Base-by-base conservation (phyloP, 2,329 filamentous ascomycete species). In the Penicillium olsonii region DNA sequence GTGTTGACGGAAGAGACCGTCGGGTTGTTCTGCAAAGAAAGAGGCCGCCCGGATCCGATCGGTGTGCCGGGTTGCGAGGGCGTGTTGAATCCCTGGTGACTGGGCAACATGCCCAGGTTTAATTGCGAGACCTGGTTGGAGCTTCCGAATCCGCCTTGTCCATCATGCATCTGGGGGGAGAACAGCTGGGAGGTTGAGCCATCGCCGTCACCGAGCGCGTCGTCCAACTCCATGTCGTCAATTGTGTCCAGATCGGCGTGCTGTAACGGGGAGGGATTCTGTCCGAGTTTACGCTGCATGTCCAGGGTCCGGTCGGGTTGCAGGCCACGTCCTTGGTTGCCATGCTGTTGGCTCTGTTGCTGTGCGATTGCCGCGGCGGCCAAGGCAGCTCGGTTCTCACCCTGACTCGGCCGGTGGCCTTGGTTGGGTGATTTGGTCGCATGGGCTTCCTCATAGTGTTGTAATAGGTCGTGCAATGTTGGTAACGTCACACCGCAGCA, bases 1-100 rank as follows among this genome's bases (percentile, higher is more conserved):
- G 92, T 97, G 70, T 96, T 97, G 47, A 96, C 92, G 3, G 92
- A 96, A 3, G 94, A 99, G 15, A 97, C 92, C 1, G 92, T 96
- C 14, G 92, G 92, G 69, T 96, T 96, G 69, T 95, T 90, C 68
- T 91, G 87, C 59, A 95, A 84, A 42, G 85, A 85, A 64, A 92
- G 90, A 9, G 72, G 68, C 34, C 79, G 78, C 61, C 81, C 85
- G 39, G 87, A 83, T 20, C 89, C 80, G 26, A 87, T 86, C 2
- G 92, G 92, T 0, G 92, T 96, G 4, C 88, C 85, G 1, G 92
- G 92, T 56, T 91, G 90, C 4, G 92, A 95, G 9, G 85, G 89
- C 50, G 52, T 55, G 42, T 90, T 87, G 52, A 96, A 81, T 12
- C 87, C 90, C 67, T 94, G 85, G 65, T 89, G 89, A 20, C 75